Conservation (phyloP, 2,329 filamentous ascomycete genomes). For the Fusarium denticulatum region DNA sequence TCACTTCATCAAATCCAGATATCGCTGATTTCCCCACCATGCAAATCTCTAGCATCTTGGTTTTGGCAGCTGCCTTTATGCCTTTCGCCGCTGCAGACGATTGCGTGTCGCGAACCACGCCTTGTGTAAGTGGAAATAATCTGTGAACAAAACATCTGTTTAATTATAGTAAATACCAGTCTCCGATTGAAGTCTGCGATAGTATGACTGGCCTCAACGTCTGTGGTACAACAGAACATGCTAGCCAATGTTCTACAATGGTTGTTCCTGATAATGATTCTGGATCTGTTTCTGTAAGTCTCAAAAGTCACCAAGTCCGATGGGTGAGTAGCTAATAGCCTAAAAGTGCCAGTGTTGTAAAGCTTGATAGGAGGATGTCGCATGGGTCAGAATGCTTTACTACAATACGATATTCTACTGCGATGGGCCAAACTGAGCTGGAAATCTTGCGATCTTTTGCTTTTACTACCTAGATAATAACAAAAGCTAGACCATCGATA, state of each 20-base stretch:
- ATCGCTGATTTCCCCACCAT: neutral
- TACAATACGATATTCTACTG: too few relatives aligned
- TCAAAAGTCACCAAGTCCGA: rapidly evolving
- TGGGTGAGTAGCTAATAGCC: rapidly evolving
- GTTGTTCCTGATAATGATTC: neutral
- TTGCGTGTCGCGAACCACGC: neutral
- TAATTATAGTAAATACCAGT: rapidly evolving
- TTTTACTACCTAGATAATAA: rapidly evolving
- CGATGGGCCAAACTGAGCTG: rapidly evolving
- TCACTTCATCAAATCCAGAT: rapidly evolving
- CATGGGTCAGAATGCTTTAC: too few relatives aligned
- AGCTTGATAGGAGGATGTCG: rapidly evolving
- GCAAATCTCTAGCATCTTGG: neutral
- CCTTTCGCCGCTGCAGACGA: neutral
- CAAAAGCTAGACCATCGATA: rapidly evolving
- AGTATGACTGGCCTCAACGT: neutral
- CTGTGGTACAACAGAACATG: neutral
- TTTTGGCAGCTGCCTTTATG: neutral
- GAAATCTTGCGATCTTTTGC: too few relatives aligned
- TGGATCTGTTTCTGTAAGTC: neutral
- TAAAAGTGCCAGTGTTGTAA: neutral
- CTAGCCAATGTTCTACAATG: neutral
- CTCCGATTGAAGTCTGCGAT: rapidly evolving
- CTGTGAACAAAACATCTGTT: rapidly evolving
- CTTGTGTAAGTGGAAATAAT: neutral